phyloP scores from a whole-genome alignment of 768 basidiomycete genomes.

The Tylopilus sp. region DNA sequence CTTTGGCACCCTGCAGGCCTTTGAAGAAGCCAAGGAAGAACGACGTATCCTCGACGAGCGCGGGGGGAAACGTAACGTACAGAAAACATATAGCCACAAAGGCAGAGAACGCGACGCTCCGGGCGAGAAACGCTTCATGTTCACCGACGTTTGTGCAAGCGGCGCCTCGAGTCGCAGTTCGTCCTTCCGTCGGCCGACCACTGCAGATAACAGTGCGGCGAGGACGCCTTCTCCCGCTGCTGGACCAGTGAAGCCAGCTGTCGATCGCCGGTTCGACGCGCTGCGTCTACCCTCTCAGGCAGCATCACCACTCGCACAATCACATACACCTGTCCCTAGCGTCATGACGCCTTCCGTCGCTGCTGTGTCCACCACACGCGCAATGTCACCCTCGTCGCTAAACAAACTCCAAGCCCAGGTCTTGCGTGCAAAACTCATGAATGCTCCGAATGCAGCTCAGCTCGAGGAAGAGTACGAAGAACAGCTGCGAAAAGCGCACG shows the following conservation, averaged over 20 bases:
- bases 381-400: slow-evolving; percentile 71
- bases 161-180: slow-evolving; percentile 74
- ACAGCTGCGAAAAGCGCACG: slow-evolving; percentile 52
- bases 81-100: slow-evolving; percentile 34
- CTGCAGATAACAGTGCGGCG: slow-evolving; percentile 48
- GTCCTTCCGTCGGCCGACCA: slow-evolving; percentile 83
- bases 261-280: slow-evolving; percentile 56
- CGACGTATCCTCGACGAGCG: slow-evolving; percentile 82
- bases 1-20: slow-evolving; percentile 81
- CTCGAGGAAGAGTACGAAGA: slow-evolving; percentile 86
- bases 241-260: slow-evolving; percentile 27
- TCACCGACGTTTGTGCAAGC: slow-evolving; percentile 61
- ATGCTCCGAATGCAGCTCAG: slow-evolving; percentile 66
- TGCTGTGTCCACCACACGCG: slow-evolving; percentile 35
- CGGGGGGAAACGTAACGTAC: slow-evolving; percentile 47
- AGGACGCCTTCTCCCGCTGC: slow-evolving; percentile 52
- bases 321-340: slow-evolving; percentile 83
- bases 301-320: slow-evolving; percentile 55
- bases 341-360: slow-evolving; percentile 74
- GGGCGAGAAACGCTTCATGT: slow-evolving; percentile 59
- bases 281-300: slow-evolving; percentile 59
- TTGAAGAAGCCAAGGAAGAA: slow-evolving; percentile 88
- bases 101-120: slow-evolving; percentile 37
- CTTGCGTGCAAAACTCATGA: slow-evolving; percentile 85
- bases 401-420: slow-evolving; percentile 94